These are phyloP conservation scores for Neocallimastix lanati DNA, from an alignment of 192 early-diverging fungal genomes.

Conservation along the genomic window DNA sequence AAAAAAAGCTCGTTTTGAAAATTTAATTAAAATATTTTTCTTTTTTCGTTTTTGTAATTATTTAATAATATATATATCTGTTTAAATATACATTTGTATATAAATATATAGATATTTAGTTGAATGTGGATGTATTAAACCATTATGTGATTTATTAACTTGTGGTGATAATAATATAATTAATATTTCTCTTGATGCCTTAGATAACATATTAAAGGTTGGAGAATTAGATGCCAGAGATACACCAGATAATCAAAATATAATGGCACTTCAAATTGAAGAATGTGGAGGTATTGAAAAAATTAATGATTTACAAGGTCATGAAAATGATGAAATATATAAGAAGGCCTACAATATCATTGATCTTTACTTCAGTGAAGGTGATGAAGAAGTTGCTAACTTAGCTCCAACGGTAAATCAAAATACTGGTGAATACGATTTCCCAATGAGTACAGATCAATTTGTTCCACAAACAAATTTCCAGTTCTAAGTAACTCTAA, in stretches of 20 bases:
- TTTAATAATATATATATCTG: too few species aligned
- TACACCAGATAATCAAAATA: conserved; percentile 10
- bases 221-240: conserved; percentile 13
- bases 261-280: conserved; percentile 19
- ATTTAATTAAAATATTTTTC: too few species aligned
- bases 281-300: conserved; percentile 26
- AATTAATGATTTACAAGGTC: conserved; percentile 21
- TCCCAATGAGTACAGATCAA: conserved; percentile 15
- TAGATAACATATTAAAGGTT: conserved; percentile 25
- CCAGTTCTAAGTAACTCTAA: background rate
- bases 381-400: conserved; percentile 14
- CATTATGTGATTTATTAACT: conserved; percentile 21
- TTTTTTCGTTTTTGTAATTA: too few species aligned
- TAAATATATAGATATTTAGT: conserved; percentile 11
- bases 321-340: conserved; percentile 24
- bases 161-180: conserved; percentile 20
- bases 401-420: conserved; percentile 56
- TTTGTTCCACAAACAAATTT: background rate
- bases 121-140: conserved; percentile 19
- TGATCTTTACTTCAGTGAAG: conserved; percentile 18
- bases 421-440: conserved; percentile 58
- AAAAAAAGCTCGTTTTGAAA: too few species aligned
- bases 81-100: too few species aligned
- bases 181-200: conserved; percentile 16
- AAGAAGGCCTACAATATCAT: conserved; percentile 25